phyloP scores from a whole-genome alignment of 352 stramenopile genomes.

The Thalassiosira pacifica region DNA sequence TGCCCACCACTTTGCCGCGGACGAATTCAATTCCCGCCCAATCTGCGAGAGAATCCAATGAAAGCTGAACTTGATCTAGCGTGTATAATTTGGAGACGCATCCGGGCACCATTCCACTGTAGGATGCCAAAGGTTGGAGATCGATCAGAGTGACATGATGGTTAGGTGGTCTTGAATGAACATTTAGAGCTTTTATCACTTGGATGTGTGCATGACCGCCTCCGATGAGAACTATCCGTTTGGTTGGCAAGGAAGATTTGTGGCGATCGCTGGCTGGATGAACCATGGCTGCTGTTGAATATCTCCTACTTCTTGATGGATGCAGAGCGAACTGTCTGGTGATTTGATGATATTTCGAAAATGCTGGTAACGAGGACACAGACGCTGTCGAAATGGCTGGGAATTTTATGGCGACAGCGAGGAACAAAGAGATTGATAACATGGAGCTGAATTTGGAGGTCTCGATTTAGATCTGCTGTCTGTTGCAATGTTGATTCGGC shows the following conservation, averaged over 20 bases:
- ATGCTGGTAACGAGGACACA: constrained; percentile 9
- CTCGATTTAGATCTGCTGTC: too few species aligned
- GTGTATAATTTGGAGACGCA: constrained; percentile 73
- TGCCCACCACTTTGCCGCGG: constrained; percentile 71
- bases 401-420: background rate
- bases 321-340: background rate
- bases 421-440: background rate
- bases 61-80: constrained; percentile 74
- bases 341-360: constrained; percentile 15
- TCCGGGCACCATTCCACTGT: constrained; percentile 86
- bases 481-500: too few species aligned
- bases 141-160: constrained; percentile 84
- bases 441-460: too few species aligned
- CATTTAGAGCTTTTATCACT: constrained; percentile 85
- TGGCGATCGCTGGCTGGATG: background rate
- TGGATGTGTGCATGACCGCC: constrained; percentile 85
- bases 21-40: constrained; percentile 81
- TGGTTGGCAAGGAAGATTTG: background rate
- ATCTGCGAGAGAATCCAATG: constrained; percentile 69
- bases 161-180: constrained; percentile 55
- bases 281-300: background rate
- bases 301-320: background rate
- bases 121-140: constrained; percentile 68
- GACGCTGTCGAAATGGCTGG: background rate
- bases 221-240: constrained; percentile 75